Evolutionary conservation across 495 filamentous ascomycete species (phyloP).

Genomic region (Talaromyces adpressus): DNA sequence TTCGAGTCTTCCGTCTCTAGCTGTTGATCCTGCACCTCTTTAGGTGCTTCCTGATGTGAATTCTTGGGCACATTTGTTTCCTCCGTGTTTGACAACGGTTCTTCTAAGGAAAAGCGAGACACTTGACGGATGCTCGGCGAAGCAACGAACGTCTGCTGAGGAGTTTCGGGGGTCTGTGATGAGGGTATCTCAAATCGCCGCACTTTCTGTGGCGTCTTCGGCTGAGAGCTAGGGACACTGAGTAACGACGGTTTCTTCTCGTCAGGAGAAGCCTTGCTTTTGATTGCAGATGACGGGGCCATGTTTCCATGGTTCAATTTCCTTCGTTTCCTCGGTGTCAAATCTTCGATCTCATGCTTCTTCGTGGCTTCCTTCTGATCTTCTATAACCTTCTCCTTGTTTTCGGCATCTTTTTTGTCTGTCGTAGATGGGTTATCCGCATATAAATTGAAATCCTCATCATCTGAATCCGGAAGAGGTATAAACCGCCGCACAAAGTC

Average conservation of each 20-base stretch:
- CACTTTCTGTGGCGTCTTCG: conserved; percentile 29
- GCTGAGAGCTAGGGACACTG: not conserved
- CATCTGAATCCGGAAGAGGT: conserved; percentile 31
- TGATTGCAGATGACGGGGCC: not conserved
- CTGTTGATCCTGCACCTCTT: not conserved
- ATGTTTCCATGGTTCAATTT: not conserved
- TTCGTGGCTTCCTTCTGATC: not conserved
- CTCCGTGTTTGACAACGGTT: not conserved
- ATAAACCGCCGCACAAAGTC: conserved; percentile 36
- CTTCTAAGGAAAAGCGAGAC: conserved; percentile 24
- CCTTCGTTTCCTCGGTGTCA: conserved; percentile 2
- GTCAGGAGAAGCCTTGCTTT: not conserved
- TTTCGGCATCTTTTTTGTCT: conserved; percentile 6
- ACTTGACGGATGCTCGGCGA: conserved; percentile 32
- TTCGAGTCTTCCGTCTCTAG: not conserved
- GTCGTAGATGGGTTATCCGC: conserved; percentile 22
- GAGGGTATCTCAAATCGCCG: conserved; percentile 34
- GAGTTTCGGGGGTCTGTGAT: conserved; percentile 40
- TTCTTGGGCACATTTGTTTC: not conserved
- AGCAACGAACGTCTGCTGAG: conserved; percentile 30
- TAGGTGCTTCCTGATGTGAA: not conserved
- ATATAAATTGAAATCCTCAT: conserved; percentile 31
- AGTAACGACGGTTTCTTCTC: not conserved
- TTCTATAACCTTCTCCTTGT: not conserved
- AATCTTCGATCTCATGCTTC: not conserved